phyloP scores from a whole-genome alignment of 1,139 yeast genomes.

The Candida gigantensis region DNA sequence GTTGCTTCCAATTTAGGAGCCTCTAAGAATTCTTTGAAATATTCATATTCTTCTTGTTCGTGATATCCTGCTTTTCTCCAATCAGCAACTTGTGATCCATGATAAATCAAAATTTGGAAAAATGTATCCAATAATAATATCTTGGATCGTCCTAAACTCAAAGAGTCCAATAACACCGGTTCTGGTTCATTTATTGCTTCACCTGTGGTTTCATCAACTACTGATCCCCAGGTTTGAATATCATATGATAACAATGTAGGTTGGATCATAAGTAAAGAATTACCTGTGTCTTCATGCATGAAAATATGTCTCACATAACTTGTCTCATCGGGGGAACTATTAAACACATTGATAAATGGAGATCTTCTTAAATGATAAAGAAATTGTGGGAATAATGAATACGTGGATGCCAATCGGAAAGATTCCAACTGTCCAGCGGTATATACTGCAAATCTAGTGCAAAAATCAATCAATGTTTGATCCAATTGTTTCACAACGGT shows the following conservation, averaged over 20 bases:
- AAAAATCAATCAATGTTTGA: slow-evolving; percentile 77
- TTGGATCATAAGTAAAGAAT: slow-evolving; percentile 72
- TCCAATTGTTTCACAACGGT: slow-evolving; percentile 82
- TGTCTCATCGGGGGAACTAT: slow-evolving; percentile 80
- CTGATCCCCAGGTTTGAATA: slow-evolving; percentile 48
- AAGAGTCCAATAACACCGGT: slow-evolving; percentile 70
- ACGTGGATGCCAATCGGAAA: slow-evolving; percentile 75
- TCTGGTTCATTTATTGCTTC: slow-evolving; percentile 37
- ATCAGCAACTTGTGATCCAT: slow-evolving; percentile 90
- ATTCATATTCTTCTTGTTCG: slow-evolving; percentile 85
- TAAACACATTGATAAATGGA: slow-evolving; percentile 68
- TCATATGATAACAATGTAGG: slow-evolving; percentile 71
- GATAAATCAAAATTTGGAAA: slow-evolving; percentile 93
- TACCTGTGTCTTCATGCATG: slow-evolving; percentile 65
- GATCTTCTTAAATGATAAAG: slow-evolving; percentile 72
- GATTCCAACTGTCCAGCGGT: slow-evolving; percentile 73
- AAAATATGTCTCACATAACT: slow-evolving; percentile 67
- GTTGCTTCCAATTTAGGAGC: slow-evolving; percentile 94
- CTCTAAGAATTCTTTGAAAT: slow-evolving; percentile 81
- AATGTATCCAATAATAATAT: slow-evolving; percentile 77
- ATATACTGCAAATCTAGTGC: slow-evolving; percentile 87
- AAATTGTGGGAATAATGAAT: slow-evolving; percentile 77
- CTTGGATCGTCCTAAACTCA: slow-evolving; percentile 60
- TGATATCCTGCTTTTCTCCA: slow-evolving; percentile 98
- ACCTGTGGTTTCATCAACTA: slow-evolving; percentile 45